Percentiles rank a stretch among this genome's conserved stretches.
phyloP scores from a whole-genome alignment of 192 early-diverging fungal species.

The Borealophlyctis nickersoniae region DNA sequence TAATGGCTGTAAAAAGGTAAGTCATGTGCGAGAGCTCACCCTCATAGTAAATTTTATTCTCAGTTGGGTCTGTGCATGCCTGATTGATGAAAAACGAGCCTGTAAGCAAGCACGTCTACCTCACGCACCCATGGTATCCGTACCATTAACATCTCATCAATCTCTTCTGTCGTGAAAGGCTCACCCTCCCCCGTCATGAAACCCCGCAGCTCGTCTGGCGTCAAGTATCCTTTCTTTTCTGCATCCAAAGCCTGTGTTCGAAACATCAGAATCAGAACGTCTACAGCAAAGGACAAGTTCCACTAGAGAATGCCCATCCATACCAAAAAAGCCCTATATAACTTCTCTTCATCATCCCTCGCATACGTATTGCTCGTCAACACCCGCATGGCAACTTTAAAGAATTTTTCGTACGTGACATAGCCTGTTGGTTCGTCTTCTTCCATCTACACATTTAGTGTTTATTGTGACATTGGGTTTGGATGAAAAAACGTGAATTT shows the following conservation, averaged over 20 bases:
- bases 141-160: constrained; percentile 55
- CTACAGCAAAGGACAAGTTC: background rate
- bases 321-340: constrained; percentile 50
- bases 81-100: constrained; percentile 6
- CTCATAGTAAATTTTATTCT: constrained; percentile 53
- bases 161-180: constrained; percentile 47
- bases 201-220: constrained; percentile 43
- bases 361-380: constrained; percentile 17
- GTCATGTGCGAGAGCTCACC: constrained; percentile 13
- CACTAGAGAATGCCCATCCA: background rate
- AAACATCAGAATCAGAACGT: background rate
- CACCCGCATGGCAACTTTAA: constrained; percentile 27
- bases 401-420: constrained; percentile 38
- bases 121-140: background rate
- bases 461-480: background rate
- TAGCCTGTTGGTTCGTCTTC: constrained; percentile 49
- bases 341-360: constrained; percentile 46
- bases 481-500: background rate
- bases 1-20: background rate
- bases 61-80: constrained; percentile 55
- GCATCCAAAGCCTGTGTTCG: constrained; percentile 40
- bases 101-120: background rate
- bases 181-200: constrained; percentile 44
- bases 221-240: constrained; percentile 48
- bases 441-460: constrained; percentile 47